Conservation (phyloP, 371 early-diverging fungal genomes). For the Mortierella sp. region DNA sequence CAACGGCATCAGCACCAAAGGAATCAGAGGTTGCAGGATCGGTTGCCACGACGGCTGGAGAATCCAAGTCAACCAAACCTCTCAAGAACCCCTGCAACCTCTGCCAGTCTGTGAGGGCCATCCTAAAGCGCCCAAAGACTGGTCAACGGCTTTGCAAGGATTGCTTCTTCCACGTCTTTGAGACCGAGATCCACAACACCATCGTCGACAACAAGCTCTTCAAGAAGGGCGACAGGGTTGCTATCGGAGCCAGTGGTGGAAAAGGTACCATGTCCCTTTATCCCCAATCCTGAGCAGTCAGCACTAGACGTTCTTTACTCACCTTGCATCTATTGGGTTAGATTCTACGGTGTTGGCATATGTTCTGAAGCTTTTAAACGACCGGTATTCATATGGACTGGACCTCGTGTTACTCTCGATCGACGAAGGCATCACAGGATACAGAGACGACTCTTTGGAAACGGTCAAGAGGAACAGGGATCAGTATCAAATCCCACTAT, state of each 20-base stretch:
- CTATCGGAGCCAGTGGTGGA: constrained; percentile 98
- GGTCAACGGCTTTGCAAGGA: constrained; percentile 91
- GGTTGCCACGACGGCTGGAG: constrained; percentile 1
- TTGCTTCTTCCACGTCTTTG: constrained; percentile 97
- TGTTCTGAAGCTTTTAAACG: constrained; percentile 95
- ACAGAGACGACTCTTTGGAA: constrained; percentile 99
- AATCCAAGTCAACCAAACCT: constrained; percentile 33
- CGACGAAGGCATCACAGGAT: constrained; percentile 99
- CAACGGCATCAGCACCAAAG: too few species aligned
- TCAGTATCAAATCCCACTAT: constrained; percentile 93
- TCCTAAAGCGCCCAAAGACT: constrained; percentile 95
- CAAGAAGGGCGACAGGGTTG: constrained; percentile 89
- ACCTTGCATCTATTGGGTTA: constrained; percentile 37
- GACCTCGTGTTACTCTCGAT: constrained; percentile 94
- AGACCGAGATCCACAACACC: constrained; percentile 97
- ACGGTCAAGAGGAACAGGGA: constrained; percentile 97
- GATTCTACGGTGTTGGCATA: constrained; percentile 99
- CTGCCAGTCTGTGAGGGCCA: constrained; percentile 69
- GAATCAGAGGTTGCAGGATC: too few species aligned
- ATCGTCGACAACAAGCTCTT: constrained; percentile 90
- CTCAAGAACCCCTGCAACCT: constrained; percentile 50
- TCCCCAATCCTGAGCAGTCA: too few species aligned
- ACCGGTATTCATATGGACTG: constrained; percentile 93
- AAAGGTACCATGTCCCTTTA: constrained; percentile 73
- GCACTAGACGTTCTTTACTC: too few species aligned